Base-by-base conservation (phyloP, 108 stramenopile genomes). In the Nitzschia sp. region DNA sequence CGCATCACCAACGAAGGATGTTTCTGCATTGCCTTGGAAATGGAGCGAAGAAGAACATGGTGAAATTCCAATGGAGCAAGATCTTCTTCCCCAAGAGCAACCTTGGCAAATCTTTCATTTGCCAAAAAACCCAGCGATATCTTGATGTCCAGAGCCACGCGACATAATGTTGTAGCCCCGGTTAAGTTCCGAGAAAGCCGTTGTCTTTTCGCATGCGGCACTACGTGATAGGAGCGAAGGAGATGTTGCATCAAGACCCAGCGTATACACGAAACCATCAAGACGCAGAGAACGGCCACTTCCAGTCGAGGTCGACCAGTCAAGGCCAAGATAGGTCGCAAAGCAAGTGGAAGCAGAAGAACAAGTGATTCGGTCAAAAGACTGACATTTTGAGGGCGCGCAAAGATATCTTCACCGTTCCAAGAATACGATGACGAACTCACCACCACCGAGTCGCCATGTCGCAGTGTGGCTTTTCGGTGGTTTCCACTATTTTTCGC, bases 31-130 rank as follows among this genome's bases (percentile, higher is more conserved):
- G 81, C 72, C 60, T 58, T 46, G 3, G 81, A 72, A 17, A 80
- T 34, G 22, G 83, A 73, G 32, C 66, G 58, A 9, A 77, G 53
- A 13, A 84, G 55, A 11, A 88, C 60, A 58, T 81, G 86, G n/a
- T 78, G 57, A 0, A 82, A 71, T 38, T 32, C 63, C 63, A 3
- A 23, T 15, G 17, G 13, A 17, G 32, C 4, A 27, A 31, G 21
- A 25, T 47, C 71, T 15, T 45, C n/a, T 31, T 64, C 52, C 21
- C 53, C 41, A 16, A 19, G 19, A 13, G 23, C 45, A 17, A 11
- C 30, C 23, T 41, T 47, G 33, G 73, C 69, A 23, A 66, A 68
- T 52, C 66, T 78, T 45, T 70, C 33, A 38, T 75, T 67, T 13
- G 53, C 70, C 32, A 86, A 52, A 66, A 66, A 86, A 0, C 73